These are phyloP conservation scores for Populus deltoides DNA, from an alignment of 345 rosid species.

Conservation along the genomic window DNA sequence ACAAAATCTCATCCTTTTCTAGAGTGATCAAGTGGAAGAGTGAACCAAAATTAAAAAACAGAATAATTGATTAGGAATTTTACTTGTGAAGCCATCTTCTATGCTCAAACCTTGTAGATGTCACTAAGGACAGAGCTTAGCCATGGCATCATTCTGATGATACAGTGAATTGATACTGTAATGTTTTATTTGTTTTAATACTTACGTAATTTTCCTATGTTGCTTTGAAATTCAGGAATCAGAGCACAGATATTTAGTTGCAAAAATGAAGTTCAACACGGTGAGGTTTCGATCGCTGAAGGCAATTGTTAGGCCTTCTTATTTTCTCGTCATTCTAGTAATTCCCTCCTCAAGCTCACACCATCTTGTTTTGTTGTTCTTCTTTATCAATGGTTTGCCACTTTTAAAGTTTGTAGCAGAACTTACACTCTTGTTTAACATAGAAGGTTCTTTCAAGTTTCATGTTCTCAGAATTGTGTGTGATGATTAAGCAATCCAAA, in stretches of 20 bases:
- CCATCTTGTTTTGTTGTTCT: background rate
- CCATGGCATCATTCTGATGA: too few relatives aligned
- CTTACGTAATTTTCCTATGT: background rate
- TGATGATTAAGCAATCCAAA: conserved; percentile 15
- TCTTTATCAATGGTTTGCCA: background rate
- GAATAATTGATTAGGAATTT: too few relatives aligned
- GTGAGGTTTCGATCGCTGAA: conserved; percentile 13
- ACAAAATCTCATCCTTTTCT: too few relatives aligned
- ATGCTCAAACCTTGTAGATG: too few relatives aligned
- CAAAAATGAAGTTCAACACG: conserved; percentile 24
- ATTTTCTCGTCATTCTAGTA: conserved; percentile 24
- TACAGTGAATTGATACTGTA: too few relatives aligned
- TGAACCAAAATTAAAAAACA: too few relatives aligned
- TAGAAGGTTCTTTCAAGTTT: conserved; percentile 26
- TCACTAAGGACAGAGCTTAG: too few relatives aligned
- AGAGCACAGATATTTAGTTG: background rate
- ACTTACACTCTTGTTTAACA: background rate
- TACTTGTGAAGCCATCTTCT: too few relatives aligned
- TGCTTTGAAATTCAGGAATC: background rate
- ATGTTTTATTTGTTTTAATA: background rate
- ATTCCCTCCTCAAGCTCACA: background rate
- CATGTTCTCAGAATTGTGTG: conserved; percentile 12
- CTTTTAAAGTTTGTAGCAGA: background rate
- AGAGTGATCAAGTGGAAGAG: too few relatives aligned
- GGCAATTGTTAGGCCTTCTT: conserved; percentile 18